These are phyloP conservation scores for Nidularia sp. DNA, from an alignment of 768 basidiomycete species.

Conservation along the genomic window DNA sequence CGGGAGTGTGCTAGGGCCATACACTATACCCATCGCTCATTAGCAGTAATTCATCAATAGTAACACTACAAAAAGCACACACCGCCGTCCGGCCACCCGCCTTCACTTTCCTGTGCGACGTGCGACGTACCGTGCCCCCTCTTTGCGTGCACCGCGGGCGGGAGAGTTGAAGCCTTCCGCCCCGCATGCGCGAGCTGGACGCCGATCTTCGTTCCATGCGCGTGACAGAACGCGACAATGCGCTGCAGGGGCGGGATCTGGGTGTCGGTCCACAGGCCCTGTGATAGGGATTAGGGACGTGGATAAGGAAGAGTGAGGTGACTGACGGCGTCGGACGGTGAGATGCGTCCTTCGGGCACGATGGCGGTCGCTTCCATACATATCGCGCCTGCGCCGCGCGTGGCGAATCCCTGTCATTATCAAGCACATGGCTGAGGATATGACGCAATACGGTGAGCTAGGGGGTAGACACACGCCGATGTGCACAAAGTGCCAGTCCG, in stretches of 20 bases:
- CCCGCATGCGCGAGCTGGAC: constrained; percentile 78
- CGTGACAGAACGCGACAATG: constrained; percentile 71
- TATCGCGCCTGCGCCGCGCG: constrained; percentile 68
- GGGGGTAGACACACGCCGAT: constrained; percentile 47
- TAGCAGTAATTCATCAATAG: neutral
- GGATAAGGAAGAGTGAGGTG: neutral
- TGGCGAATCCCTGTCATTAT: constrained; percentile 47
- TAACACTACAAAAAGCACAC: constrained; percentile 2
- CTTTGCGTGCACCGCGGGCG: constrained; percentile 58
- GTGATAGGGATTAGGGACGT: neutral
- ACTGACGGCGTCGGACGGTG: constrained; percentile 66
- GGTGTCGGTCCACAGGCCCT: constrained; percentile 73
- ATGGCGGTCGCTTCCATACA: constrained; percentile 74
- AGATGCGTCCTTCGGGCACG: constrained; percentile 71
- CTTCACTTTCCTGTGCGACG: constrained; percentile 43
- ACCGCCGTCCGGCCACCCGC: constrained; percentile 72
- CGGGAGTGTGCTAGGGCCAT: constrained; percentile 54
- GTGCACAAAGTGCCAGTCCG: constrained; percentile 83
- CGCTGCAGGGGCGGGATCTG: constrained; percentile 69
- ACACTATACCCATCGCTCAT: constrained; percentile 35
- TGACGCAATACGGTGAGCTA: neutral
- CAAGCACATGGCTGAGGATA: neutral
- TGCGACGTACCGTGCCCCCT: constrained; percentile 24
- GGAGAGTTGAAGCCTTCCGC: constrained; percentile 64
- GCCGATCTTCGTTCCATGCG: constrained; percentile 67